Percentiles rank a stretch among this genome's conserved stretches.
These are phyloP conservation scores for Trichoderma citrinoviride DNA, from an alignment of 2,329 filamentous ascomycete species.

Conservation along the genomic window DNA sequence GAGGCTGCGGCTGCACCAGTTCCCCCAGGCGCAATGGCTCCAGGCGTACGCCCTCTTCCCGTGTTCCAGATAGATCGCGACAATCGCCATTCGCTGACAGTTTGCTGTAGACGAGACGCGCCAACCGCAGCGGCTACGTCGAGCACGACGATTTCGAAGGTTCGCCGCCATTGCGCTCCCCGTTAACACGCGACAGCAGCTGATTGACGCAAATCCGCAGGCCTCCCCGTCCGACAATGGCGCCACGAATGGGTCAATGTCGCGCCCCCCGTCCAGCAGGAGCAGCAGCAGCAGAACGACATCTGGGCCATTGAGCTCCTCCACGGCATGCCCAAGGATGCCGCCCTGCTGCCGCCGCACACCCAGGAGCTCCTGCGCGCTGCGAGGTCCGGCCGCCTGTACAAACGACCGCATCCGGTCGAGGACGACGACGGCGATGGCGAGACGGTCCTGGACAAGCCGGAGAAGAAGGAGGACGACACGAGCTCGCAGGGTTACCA, in stretches of 20 bases:
- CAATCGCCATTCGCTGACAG: constrained; percentile 23
- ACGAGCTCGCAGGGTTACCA: constrained; percentile 52
- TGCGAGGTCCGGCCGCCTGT: constrained; percentile 72
- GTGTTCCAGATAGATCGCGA: background rate
- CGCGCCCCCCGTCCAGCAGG: constrained; percentile 62
- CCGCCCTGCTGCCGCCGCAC: constrained; percentile 70
- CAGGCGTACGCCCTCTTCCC: constrained; percentile 34
- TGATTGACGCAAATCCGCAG: constrained; percentile 59
- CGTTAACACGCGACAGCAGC: constrained; percentile 16
- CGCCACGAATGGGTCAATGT: constrained; percentile 68
- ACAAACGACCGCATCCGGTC: constrained; percentile 64
- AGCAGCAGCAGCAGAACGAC: constrained; percentile 62
- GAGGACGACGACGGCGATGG: constrained; percentile 59
- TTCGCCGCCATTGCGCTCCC: constrained; percentile 25
- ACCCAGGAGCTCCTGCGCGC: constrained; percentile 80
- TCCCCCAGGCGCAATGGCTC: constrained; percentile 37
- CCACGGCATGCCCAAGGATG: constrained; percentile 81
- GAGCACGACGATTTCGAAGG: constrained; percentile 63
- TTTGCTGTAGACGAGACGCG: constrained; percentile 50
- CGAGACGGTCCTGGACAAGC: constrained; percentile 49
- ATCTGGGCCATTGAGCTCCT: constrained; percentile 74
- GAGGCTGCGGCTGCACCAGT: background rate
- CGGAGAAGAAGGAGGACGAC: constrained; percentile 64
- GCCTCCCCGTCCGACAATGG: constrained; percentile 89
- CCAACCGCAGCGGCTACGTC: constrained; percentile 54